These are phyloP conservation scores for Sordaria brevicollis DNA, from an alignment of 495 filamentous ascomycete genomes.

Conservation along the genomic window DNA sequence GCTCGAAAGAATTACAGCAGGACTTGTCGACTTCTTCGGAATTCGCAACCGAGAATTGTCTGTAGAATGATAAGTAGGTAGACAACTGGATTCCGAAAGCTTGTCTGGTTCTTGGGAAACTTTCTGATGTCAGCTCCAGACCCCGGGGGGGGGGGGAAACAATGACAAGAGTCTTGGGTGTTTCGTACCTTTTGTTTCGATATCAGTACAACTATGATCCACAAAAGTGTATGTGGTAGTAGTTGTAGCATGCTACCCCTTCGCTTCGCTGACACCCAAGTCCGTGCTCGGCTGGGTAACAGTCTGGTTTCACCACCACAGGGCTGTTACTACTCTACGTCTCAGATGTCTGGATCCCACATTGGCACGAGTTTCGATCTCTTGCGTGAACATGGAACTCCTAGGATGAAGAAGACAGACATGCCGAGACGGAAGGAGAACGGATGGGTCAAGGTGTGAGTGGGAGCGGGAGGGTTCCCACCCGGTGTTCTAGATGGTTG, in stretches of 20 bases:
- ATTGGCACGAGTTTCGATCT: background rate
- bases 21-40: too few species aligned
- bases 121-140: background rate
- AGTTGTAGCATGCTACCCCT: background rate
- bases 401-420: background rate
- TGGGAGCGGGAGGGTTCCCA: background rate
- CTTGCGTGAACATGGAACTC: background rate
- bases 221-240: background rate
- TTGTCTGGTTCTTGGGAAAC: background rate
- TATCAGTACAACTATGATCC: background rate
- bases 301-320: background rate
- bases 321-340: background rate
- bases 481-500: background rate
- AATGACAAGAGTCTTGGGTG: background rate
- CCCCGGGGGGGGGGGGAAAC: background rate
- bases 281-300: background rate
- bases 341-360: background rate
- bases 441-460: slow-evolving; percentile 10
- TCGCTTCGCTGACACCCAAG: background rate
- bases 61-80: background rate
- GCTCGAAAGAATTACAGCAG: too few species aligned
- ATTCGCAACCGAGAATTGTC: too few species aligned
- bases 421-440: slow-evolving; percentile 11
- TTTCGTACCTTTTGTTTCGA: background rate
- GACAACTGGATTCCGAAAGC: background rate